phyloP scores from a whole-genome alignment of 148 eudicot species.

The Rheum nobile region DNA sequence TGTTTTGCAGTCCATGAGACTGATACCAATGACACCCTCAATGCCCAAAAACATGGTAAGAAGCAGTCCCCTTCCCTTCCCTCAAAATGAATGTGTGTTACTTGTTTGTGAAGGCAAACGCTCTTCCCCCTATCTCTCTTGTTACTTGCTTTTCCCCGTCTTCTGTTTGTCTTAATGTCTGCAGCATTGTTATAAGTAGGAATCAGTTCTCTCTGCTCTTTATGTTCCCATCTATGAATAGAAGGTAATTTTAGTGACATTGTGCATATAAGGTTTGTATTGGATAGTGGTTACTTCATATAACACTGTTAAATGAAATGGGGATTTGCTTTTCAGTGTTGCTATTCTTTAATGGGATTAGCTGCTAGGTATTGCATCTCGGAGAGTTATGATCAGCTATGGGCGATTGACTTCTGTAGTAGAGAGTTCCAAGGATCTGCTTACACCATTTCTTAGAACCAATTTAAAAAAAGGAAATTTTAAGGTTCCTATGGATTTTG shows the following conservation, averaged over 20 bases:
- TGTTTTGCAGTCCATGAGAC: slow-evolving; percentile 58
- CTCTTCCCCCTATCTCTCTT: not conserved
- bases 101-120: not conserved
- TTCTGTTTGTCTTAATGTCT: too few species aligned
- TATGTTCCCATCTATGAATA: not conserved
- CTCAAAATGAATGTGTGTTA: not conserved
- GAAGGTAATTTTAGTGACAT: not conserved
- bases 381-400: not conserved
- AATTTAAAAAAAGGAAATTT: not conserved
- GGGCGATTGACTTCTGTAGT: not conserved
- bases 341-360: not conserved
- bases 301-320: not conserved
- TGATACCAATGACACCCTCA: slow-evolving; percentile 73
- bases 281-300: not conserved
- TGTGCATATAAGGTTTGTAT: not conserved
- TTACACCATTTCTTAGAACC: not conserved
- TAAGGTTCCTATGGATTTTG: not conserved
- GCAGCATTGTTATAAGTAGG: not conserved
- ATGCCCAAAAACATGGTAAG: slow-evolving; percentile 58
- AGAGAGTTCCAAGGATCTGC: not conserved
- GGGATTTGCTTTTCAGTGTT: not conserved
- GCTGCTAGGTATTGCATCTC: not conserved
- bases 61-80: not conserved
- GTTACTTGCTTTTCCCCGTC: too few species aligned
- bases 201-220: not conserved